Evolutionary conservation across 208 protist genomes (phyloP), one percentile per base, ranked within the genome.

Genomic region (Crithidia fasciculata): DNA sequence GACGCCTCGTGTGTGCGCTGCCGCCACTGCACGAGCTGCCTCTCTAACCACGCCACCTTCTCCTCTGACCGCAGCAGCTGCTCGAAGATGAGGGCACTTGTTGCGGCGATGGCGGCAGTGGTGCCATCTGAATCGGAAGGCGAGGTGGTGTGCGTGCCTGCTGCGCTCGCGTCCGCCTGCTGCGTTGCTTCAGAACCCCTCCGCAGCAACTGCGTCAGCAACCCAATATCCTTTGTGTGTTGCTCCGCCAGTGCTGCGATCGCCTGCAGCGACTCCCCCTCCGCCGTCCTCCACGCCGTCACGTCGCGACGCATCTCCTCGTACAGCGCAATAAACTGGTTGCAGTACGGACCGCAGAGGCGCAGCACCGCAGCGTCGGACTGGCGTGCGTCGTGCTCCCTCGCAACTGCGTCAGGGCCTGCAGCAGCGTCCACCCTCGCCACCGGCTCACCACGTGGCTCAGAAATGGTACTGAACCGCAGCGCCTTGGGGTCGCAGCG

Each of bases 11-110:
- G 68, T 8, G 68, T 66, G 44, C 67, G 74, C 44, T 71, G 74
- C 9, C 74, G 74, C 74, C 74, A 80, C 40, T 74, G 53, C 10
- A 80, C 56, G 15, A 80, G 62, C 57, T 80, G 74, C 13, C 44
- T 65, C 55, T 80, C 74, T 55, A 80, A 54, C 74, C 74, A 80
- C 15, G 68, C 40, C 62, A 80, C 74, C 68, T 80, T 80, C 45
- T 74, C 74, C 62, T 80, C 74, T 6, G 74, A 74, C 5, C 36
- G 55, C 13, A 80, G 61, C 40, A 80, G 74, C 40, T 80, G 74
- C 18, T 80, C 61, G n/a, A 74, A 80, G 49, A 80, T 80, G 49
- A 80, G 74, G 5, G 74, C 16, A 28, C 68, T 74, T 7, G 74
- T 80, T 1, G 74, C 18, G 15, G 74, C 74, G 44, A 73, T n/a